phyloP scores from a whole-genome alignment of 1,139 yeast species.

The Taphrina communis region DNA sequence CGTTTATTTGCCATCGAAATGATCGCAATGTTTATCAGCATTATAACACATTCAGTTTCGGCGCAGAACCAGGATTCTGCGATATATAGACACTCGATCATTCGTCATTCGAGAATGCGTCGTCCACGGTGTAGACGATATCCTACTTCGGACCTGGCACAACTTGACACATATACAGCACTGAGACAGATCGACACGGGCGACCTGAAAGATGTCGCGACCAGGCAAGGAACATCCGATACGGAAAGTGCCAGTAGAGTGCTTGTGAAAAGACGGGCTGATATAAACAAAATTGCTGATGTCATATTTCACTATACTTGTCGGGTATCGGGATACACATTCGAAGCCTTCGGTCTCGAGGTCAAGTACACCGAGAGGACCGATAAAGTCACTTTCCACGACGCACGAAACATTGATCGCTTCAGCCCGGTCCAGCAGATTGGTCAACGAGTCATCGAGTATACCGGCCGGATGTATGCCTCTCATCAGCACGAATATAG shows the following conservation, averaged over 20 bases:
- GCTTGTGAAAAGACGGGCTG: background rate
- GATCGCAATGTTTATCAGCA: too few relatives aligned
- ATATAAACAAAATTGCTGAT: background rate
- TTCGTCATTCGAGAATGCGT: background rate
- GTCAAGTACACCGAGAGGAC: background rate
- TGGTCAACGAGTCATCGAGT: background rate
- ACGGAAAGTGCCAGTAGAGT: background rate
- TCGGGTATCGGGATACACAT: background rate
- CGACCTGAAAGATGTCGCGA: too few relatives aligned
- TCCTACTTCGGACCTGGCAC: background rate
- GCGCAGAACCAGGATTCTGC: background rate
- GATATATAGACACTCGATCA: background rate
- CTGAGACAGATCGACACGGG: too few relatives aligned
- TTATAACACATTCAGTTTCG: background rate
- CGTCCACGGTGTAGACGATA: background rate
- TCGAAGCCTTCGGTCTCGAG: background rate
- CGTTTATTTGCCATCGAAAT: too few relatives aligned
- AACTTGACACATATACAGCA: too few relatives aligned
- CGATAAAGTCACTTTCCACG: conserved; percentile 5
- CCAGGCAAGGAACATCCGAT: too few relatives aligned
- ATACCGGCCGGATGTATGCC: background rate
- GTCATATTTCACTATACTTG: background rate
- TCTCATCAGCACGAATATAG: background rate
- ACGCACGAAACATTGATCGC: background rate
- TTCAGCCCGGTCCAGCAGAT: background rate